Percentiles rank a stretch among this genome's conserved stretches.
Conservation (phyloP, 208 protist genomes). For the Leishmania martiniquensis region DNA sequence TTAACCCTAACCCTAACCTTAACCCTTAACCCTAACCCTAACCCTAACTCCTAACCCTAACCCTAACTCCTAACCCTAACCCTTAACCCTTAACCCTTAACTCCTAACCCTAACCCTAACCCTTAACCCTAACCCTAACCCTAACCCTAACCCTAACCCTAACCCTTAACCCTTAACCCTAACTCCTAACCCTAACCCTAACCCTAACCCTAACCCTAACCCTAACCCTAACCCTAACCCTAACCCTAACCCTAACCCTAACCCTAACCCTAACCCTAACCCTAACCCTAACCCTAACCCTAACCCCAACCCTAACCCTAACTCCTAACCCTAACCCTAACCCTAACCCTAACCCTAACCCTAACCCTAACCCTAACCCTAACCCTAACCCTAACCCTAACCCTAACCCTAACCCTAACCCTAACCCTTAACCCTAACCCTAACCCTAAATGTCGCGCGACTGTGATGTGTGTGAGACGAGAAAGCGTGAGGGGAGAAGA, state of each 20-base stretch:
- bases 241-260: background rate
- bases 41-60: background rate
- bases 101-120: constrained; percentile 5
- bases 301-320: too few relatives aligned
- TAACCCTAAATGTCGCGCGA: background rate
- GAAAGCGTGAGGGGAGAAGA: too few relatives aligned
- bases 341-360: background rate
- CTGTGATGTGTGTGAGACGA: too few relatives aligned
- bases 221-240: background rate
- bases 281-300: background rate
- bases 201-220: background rate
- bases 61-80: background rate
- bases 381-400: constrained; percentile 4
- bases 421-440: background rate
- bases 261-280: background rate
- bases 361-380: constrained; percentile 8
- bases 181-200: constrained; percentile 1
- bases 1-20: too few relatives aligned
- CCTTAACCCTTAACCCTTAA: background rate
- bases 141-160: constrained; percentile 7
- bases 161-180: background rate
- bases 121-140: constrained; percentile 2
- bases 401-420: background rate
- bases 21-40: constrained; percentile 1
- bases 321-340: constrained; percentile 1